Evolutionary conservation across 345 rosid species (phyloP).

Genomic region (Melaleuca quinquenervia): DNA sequence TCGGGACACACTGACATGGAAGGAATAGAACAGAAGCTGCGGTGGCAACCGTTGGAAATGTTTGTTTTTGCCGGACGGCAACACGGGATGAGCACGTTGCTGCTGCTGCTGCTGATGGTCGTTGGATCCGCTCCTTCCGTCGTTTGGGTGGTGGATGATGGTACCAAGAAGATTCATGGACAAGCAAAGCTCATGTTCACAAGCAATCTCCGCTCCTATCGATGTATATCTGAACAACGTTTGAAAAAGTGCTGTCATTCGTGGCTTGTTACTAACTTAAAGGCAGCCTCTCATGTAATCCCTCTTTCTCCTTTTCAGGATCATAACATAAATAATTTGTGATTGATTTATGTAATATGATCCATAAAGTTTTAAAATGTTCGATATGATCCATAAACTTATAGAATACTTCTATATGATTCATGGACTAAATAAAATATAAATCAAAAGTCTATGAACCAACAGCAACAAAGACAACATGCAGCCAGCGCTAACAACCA

Average conservation of each 20-base stretch:
- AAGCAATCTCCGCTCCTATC: background rate
- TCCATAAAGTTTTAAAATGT: too few relatives aligned
- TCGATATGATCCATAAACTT: rapidly evolving
- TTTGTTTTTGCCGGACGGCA: background rate
- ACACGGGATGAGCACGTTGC: background rate
- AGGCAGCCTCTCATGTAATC: background rate
- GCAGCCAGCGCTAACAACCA: too few relatives aligned
- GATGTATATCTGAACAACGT: background rate
- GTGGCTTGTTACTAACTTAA: background rate
- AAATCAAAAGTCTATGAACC: too few relatives aligned
- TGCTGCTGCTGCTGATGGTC: background rate
- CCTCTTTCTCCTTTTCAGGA: too few relatives aligned
- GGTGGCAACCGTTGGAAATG: too few relatives aligned
- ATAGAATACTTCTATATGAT: too few relatives aligned
- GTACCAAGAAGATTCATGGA: background rate
- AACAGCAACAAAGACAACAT: background rate
- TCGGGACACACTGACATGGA: too few relatives aligned
- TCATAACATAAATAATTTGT: too few relatives aligned
- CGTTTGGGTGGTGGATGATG: background rate
- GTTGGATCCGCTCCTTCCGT: background rate
- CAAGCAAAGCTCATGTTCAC: background rate
- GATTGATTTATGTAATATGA: too few relatives aligned
- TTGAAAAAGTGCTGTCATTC: background rate
- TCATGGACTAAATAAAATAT: too few relatives aligned
- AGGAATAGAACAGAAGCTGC: too few relatives aligned